phyloP scores from a whole-genome alignment of 2,329 filamentous ascomycete species.

The Trichoderma endophyticum region DNA sequence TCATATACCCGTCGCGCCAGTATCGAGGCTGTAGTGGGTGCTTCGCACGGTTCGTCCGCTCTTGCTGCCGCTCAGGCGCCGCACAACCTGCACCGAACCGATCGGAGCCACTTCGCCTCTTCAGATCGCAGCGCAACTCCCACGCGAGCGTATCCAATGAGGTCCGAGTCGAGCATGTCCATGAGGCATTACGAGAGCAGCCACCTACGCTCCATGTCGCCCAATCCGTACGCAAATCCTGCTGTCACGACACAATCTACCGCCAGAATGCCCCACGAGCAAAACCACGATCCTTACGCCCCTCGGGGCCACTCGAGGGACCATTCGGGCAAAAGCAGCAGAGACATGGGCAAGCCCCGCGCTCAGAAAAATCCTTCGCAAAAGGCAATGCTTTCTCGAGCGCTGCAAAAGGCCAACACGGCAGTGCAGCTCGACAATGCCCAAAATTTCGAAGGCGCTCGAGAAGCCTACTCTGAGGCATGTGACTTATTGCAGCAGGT shows the following conservation, averaged over 20 bases:
- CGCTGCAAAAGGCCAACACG: conserved; percentile 90
- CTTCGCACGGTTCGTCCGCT: conserved; percentile 31
- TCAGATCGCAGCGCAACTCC: neutral
- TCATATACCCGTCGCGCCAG: conserved; percentile 39
- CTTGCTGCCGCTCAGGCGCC: conserved; percentile 28
- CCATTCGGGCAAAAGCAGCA: conserved; percentile 34
- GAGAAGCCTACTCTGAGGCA: conserved; percentile 86
- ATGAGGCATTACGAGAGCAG: conserved; percentile 8
- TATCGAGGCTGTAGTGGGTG: conserved; percentile 37
- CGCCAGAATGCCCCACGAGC: conserved; percentile 32
- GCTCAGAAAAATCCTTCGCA: conserved; percentile 61
- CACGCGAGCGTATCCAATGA: neutral
- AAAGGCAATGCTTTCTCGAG: conserved; percentile 95
- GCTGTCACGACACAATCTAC: conserved; percentile 19
- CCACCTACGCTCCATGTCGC: conserved; percentile 22
- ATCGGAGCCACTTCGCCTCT: neutral
- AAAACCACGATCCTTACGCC: conserved; percentile 29
- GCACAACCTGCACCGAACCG: conserved; percentile 33
- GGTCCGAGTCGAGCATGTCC: conserved; percentile 15
- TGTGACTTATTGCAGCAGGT: conserved; percentile 86
- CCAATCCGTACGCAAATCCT: conserved; percentile 9
- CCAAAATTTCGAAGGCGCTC: conserved; percentile 87
- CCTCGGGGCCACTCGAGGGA: conserved; percentile 33
- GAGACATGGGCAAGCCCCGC: conserved; percentile 29
- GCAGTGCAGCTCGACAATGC: conserved; percentile 95